Evolutionary conservation across 2,329 filamentous ascomycete species (phyloP), one percentile per base, ranked within the genome.

Genomic region (Pseudogymnoascus sp.): DNA sequence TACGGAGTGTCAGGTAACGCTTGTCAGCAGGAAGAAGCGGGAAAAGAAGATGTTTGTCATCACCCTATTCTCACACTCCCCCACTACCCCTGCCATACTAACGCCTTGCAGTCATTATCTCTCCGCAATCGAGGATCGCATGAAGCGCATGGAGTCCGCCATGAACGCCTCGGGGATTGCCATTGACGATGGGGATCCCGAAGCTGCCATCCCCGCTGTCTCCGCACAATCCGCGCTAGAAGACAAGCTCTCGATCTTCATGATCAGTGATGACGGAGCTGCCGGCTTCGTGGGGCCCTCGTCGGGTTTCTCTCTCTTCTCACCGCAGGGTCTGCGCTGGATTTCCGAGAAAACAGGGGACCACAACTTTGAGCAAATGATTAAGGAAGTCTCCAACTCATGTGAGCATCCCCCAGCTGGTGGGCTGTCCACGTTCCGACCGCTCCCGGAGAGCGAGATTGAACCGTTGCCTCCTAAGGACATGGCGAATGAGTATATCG

Each of bases 251-350:
- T 66, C 67, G 12, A 63, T 63, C 21, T 60, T 68, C 37, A 61
- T 65, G 21, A 64, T 69, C n/a, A 65, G 65, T 48, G 13, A 59
- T 33, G 55, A 48, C 10, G 66, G 66, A 12, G 61, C 35, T 59
- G 52, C 64, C 10, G 64, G 64, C 42, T 69, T 69, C 61, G 62
- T 65, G 8, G 55, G 61, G 15, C 37, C 62, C 13, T 62, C 68
- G 12, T 70, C 68, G 59, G 67, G 67, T 3, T 68, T 68, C 61
- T 67, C 67, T 31, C 59, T 70, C 52, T 64, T 70, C 58, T 68
- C 68, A 21, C 67, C 67, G 18, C 63, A 66, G 55, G 67, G 67
- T 36, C 58, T 70, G 36, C 66, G 60, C 18, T 67, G 65, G 60
- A 68, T 70, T 37, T 65, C 66, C 7, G 64, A 65, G 33, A 67